phyloP scores from a whole-genome alignment of 1,284 basidiomycete species.

The Cryptococcus sp. region DNA sequence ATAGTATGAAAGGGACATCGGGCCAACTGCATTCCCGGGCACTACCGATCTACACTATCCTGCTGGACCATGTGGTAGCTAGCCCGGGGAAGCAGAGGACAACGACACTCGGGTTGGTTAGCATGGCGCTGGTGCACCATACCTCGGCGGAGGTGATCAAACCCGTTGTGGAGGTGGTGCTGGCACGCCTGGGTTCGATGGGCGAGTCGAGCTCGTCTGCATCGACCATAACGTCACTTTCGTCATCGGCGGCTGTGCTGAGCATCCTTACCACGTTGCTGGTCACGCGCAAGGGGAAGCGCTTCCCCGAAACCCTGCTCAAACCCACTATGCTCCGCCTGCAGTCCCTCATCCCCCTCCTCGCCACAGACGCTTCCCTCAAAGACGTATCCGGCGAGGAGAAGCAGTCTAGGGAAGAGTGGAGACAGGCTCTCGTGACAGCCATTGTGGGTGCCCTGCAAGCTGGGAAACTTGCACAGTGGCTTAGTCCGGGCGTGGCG shows the following conservation, averaged over 20 bases:
- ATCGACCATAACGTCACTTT: not conserved
- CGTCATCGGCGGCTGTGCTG: constrained; percentile 25
- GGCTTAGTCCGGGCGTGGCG: constrained; percentile 48
- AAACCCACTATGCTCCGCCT: constrained; percentile 41
- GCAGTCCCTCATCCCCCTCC: constrained; percentile 17
- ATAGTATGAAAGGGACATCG: constrained; percentile 55
- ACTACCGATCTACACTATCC: constrained; percentile 58
- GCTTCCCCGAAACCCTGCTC: constrained; percentile 54
- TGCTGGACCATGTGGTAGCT: constrained; percentile 46
- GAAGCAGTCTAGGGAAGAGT: constrained; percentile 9
- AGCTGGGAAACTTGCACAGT: constrained; percentile 48
- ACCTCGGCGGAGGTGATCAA: constrained; percentile 63
- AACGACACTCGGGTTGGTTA: constrained; percentile 51
- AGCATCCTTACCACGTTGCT: constrained; percentile 52
- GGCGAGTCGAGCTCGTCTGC: constrained; percentile 13
- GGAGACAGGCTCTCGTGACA: constrained; percentile 31
- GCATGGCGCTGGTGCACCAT: constrained; percentile 78
- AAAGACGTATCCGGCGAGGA: constrained; percentile 1
- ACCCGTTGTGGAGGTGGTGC: constrained; percentile 56
- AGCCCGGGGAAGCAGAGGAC: constrained; percentile 41
- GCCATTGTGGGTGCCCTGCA: constrained; percentile 35
- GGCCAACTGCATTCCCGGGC: constrained; percentile 75
- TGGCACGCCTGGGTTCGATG: constrained; percentile 23
- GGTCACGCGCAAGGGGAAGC: constrained; percentile 50
- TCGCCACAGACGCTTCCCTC: constrained; percentile 8